A percentile compares a stretch with the other conserved stretches of the same genome.
These are phyloP conservation scores for Polyporus tsugae DNA, from an alignment of 1,284 basidiomycete genomes.

Conservation along the genomic window DNA sequence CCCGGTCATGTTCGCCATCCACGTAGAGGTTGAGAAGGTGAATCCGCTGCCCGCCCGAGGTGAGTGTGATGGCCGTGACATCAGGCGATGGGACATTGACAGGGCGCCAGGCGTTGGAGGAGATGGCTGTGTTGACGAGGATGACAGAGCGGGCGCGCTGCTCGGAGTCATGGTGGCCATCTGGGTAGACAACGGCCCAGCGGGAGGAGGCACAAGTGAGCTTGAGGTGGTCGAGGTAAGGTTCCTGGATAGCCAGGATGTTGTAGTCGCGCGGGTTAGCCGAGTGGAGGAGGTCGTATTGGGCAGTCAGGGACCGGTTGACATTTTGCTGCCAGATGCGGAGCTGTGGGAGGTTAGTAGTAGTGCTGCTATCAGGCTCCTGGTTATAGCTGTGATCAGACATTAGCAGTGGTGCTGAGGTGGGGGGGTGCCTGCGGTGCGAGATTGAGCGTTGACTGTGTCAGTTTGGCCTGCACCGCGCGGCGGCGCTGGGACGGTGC, in stretches of 20 bases:
- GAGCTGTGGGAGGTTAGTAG: background rate
- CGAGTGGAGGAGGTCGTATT: slow-evolving; percentile 34
- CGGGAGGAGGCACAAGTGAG: slow-evolving; percentile 28
- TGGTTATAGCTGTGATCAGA: too few relatives aligned
- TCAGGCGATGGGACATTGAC: slow-evolving; percentile 38
- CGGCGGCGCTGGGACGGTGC: background rate
- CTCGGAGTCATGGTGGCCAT: slow-evolving; percentile 21
- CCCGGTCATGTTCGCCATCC: slow-evolving; percentile 36
- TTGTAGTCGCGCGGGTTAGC: slow-evolving; percentile 35
- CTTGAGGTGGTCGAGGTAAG: slow-evolving; percentile 36
- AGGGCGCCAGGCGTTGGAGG: slow-evolving; percentile 38
- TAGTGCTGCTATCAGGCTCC: too few relatives aligned
- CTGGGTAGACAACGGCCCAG: slow-evolving; percentile 44
- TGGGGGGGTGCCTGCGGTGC: background rate
- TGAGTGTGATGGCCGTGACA: slow-evolving; percentile 41
- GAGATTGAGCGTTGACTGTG: background rate
- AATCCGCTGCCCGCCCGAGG: slow-evolving; percentile 18
- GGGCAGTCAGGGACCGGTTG: slow-evolving; percentile 40
- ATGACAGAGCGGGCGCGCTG: slow-evolving; percentile 36
- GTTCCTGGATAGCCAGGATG: slow-evolving; percentile 46
- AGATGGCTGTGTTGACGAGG: slow-evolving; percentile 40
- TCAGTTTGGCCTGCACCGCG: background rate
- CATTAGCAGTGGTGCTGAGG: too few relatives aligned
- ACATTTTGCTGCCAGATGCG: slow-evolving; percentile 42
- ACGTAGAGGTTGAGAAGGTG: slow-evolving; percentile 49